Base-by-base conservation (phyloP, 345 rosid species). In the Erodium maritimum region DNA sequence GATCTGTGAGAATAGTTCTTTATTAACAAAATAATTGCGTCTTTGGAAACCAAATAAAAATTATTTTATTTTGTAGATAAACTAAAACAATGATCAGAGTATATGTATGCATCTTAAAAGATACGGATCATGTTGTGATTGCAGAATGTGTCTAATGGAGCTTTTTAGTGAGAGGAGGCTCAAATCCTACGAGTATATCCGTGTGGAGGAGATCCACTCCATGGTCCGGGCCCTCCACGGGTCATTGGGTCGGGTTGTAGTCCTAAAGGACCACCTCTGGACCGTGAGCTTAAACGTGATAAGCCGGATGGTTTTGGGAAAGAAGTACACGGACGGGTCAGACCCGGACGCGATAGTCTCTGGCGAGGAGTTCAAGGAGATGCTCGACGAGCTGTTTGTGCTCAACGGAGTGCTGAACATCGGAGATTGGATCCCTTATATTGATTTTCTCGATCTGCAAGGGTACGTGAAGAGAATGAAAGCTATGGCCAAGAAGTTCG, bases 371-470 rank as follows among this genome's bases (percentile, higher is more conserved):
- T 83, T 79, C 61, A 83, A 79, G 77, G 77, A 73, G 60, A 86
- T 86, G 86, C 61, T 86, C 4, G 85, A 86, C 21, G 89, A 86
- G 71, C 60, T 80, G 68, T 82, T 86, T 52, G 53, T 79, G 63
- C 80, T 86, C 0, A 86, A 79, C 21, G 89, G 93, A 54, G 73
- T 78, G 12, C 23, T 83, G 55, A 82, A 77, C 23, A 74, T 86
- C n/a, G 89, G 94, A 0, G 94, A 81, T 55, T 83, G 85, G 5
- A 86, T 86, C 46, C 87, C 89, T 0, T 86, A 85, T 87, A 37
- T 83, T 9, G 59, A 67, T 54, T 75, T 70, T 64, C 22, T 86
- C 73, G 94, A 86, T 73, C 53, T 86, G 65, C 87, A 83, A 34
- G 88, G 94, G n/a, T 34, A 86, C 23, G 69, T 75, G 0, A 83